Percentiles rank a stretch among this genome's conserved stretches.
phyloP scores from a whole-genome alignment of 2,329 filamentous ascomycete species.

The Penicillium sp. region DNA sequence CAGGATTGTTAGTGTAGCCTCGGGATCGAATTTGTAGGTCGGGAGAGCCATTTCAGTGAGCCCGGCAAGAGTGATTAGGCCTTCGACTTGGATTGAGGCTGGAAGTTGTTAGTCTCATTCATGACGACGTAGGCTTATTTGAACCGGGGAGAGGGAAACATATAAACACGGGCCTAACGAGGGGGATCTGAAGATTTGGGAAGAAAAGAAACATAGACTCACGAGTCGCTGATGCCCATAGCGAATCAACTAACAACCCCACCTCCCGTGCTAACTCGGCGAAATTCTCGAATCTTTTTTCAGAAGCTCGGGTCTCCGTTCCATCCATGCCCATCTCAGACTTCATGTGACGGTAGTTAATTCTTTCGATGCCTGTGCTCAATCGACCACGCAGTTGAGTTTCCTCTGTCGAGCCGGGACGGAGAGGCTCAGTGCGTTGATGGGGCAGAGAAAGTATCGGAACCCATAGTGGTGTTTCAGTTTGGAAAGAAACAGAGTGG shows the following conservation, averaged over 20 bases:
- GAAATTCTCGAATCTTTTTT: constrained; percentile 61
- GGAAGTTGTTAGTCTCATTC: neutral
- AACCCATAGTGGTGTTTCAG: constrained; percentile 15
- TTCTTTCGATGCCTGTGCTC: constrained; percentile 15
- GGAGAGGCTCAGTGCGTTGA: constrained; percentile 52
- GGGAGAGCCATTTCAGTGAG: constrained; percentile 70
- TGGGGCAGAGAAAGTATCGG: constrained; percentile 47
- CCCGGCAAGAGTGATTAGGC: constrained; percentile 74
- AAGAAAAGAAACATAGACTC: constrained; percentile 39
- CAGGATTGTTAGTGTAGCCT: constrained; percentile 68
- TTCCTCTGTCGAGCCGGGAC: constrained; percentile 59
- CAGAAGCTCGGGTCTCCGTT: constrained; percentile 31
- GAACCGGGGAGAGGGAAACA: too few relatives aligned
- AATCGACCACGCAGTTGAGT: constrained; percentile 31
- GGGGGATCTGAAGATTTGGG: neutral
- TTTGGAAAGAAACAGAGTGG: neutral
- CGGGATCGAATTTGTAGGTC: constrained; percentile 67
- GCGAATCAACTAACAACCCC: constrained; percentile 70
- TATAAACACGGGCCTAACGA: neutral
- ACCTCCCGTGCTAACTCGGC: constrained; percentile 71
- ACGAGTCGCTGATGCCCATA: constrained; percentile 89
- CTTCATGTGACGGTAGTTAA: constrained; percentile 34
- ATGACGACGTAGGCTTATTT: neutral
- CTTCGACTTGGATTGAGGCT: constrained; percentile 80
- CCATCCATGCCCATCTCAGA: constrained; percentile 36